Evolutionary conservation across 164 flowering plant species (phyloP).

Genomic region (Macadamia tetraphylla): DNA sequence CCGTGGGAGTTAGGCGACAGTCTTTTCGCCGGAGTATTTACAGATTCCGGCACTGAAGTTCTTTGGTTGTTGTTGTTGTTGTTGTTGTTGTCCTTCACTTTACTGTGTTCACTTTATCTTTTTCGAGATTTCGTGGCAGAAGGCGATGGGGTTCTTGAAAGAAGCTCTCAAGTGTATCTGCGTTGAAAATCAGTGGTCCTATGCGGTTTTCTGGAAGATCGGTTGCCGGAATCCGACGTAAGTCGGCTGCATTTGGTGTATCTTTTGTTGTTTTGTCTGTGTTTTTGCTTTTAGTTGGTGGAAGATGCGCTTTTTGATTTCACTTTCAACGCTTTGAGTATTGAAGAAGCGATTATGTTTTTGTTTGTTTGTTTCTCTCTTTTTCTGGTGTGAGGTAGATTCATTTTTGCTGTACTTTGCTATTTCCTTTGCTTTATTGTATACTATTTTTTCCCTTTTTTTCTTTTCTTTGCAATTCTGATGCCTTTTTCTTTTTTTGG

Average conservation of each 20-base stretch:
- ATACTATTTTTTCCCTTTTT: conserved; percentile 3
- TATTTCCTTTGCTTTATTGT: conserved; percentile 7
- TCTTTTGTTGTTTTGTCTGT: neutral
- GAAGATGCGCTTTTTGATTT: neutral
- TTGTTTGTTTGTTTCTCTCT: neutral
- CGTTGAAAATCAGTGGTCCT: conserved; percentile 64
- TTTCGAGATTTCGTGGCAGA: neutral
- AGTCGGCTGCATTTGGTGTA: conserved; percentile 13
- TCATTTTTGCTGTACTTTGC: conserved; percentile 12
- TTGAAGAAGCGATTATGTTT: neutral
- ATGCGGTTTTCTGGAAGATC: conserved; percentile 92
- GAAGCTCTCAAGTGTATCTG: conserved; percentile 69
- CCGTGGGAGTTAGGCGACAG: conserved; percentile 60
- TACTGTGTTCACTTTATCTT: neutral
- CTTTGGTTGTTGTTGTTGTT: neutral
- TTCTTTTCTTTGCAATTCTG: conserved; percentile 13
- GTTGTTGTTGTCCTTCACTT: neutral
- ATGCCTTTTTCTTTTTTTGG: conserved; percentile 35
- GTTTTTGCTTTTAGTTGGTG: neutral
- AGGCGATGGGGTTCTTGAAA: conserved; percentile 53
- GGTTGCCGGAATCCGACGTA: conserved; percentile 74
- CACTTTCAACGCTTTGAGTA: conserved; percentile 7
- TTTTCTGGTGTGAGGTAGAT: conserved; percentile 6
- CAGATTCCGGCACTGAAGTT: conserved; percentile 21
- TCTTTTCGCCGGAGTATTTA: conserved; percentile 18